phyloP scores from a whole-genome alignment of 2,329 filamentous ascomycete species.

The Domatiomyces globalis region DNA sequence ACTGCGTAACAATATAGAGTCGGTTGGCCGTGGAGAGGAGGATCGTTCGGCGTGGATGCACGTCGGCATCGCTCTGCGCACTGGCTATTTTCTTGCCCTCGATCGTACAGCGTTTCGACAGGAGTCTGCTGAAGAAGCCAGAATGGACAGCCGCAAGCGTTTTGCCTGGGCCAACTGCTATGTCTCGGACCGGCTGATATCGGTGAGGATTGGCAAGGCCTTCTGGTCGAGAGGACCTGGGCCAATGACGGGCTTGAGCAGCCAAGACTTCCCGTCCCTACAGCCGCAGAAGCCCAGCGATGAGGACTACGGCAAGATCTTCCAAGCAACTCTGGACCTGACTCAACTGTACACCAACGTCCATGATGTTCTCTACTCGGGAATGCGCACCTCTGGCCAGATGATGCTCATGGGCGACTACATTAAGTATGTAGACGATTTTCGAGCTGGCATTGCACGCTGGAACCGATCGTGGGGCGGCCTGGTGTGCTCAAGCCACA shows the following conservation, averaged over 20 bases:
- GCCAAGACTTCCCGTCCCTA: slow-evolving; percentile 54
- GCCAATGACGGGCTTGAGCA: slow-evolving; percentile 48
- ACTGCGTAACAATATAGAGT: slow-evolving; percentile 43
- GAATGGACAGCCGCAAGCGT: slow-evolving; percentile 47
- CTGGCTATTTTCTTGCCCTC: slow-evolving; percentile 56
- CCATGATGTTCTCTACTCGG: slow-evolving; percentile 59
- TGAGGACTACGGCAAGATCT: slow-evolving; percentile 54
- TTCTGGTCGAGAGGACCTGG: slow-evolving; percentile 63
- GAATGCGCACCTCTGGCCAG: slow-evolving; percentile 54
- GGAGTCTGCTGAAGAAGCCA: slow-evolving; percentile 44
- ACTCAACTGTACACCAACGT: slow-evolving; percentile 61
- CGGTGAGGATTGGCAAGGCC: slow-evolving; percentile 55
- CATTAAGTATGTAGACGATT: slow-evolving; percentile 63
- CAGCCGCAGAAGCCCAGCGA: slow-evolving; percentile 44
- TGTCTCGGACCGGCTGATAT: slow-evolving; percentile 53
- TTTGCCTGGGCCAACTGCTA: slow-evolving; percentile 58
- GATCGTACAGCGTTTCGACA: slow-evolving; percentile 54
- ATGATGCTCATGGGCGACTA: slow-evolving; percentile 58
- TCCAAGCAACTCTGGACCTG: slow-evolving; percentile 56
- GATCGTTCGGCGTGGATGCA: slow-evolving; percentile 67
- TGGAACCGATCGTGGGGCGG: slow-evolving; percentile 60
- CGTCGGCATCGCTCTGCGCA: slow-evolving; percentile 53
- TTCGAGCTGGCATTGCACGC: slow-evolving; percentile 51
- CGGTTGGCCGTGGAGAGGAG: slow-evolving; percentile 57
- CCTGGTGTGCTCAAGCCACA: slow-evolving; percentile 48